Conservation (phyloP, 2,329 filamentous ascomycete genomes). For the Monosporascus ibericus region DNA sequence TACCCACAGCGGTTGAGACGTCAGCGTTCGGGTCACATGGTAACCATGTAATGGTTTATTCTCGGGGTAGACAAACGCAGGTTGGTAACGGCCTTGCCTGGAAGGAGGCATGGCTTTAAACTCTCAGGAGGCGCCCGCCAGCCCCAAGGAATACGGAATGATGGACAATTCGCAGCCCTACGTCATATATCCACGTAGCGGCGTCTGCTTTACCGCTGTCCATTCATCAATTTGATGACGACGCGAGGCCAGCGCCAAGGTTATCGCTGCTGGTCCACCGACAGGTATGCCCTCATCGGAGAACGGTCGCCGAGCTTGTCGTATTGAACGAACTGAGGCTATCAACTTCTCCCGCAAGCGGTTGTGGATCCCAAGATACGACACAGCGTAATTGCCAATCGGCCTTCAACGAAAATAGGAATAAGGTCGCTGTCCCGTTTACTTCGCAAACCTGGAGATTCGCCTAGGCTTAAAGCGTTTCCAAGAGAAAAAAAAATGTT, state of each 20-base stretch:
- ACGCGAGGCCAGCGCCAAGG: neutral
- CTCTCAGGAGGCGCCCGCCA: neutral
- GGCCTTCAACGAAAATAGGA: neutral
- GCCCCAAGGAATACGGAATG: neutral
- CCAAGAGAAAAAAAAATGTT: neutral
- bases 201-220: neutral
- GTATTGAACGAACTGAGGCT: neutral
- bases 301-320: neutral
- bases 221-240: neutral
- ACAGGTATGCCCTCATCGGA: neutral
- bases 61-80: slow-evolving; percentile 22
- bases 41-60: neutral
- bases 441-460: neutral
- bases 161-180: neutral
- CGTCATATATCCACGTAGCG: neutral
- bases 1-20: slow-evolving; percentile 26
- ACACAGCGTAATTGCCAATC: neutral
- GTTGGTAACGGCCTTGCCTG: slow-evolving; percentile 21
- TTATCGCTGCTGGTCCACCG: neutral
- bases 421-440: neutral
- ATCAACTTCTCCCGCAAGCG: neutral
- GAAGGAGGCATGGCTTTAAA: slow-evolving; percentile 20
- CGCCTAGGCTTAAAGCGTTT: neutral
- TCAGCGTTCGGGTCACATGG: slow-evolving; percentile 16
- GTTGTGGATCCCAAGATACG: neutral